Percentiles rank a stretch among this genome's conserved stretches.
Evolutionary conservation across 2,329 filamentous ascomycete genomes (phyloP).

Genomic region (Xenoacremonium recifei): DNA sequence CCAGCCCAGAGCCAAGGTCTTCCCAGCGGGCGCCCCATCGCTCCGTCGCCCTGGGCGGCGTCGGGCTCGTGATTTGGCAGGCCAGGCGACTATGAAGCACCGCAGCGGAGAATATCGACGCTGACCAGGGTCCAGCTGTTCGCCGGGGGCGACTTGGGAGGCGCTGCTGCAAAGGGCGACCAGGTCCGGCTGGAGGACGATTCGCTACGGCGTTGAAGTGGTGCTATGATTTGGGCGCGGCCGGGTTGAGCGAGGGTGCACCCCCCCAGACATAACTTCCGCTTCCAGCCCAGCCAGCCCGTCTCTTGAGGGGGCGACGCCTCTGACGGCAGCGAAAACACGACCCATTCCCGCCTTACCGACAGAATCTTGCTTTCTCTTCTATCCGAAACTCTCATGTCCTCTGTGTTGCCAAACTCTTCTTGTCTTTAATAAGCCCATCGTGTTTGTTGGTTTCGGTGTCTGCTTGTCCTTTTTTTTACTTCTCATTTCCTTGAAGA

Average conservation of each 20-base stretch:
- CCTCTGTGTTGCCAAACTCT: too few species aligned
- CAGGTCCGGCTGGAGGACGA: too few species aligned
- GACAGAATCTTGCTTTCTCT: not conserved
- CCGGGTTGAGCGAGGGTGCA: too few species aligned
- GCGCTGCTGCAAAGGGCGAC: not conserved
- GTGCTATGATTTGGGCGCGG: not conserved
- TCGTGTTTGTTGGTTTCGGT: too few species aligned
- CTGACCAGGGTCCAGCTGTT: not conserved
- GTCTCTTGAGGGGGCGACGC: not conserved
- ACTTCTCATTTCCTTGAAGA: not conserved
- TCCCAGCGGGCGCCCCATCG: constrained; percentile 21
- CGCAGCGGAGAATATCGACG: not conserved
- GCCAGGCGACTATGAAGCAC: not conserved
- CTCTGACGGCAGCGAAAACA: not conserved
- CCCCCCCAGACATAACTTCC: too few species aligned
- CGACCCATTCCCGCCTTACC: not conserved
- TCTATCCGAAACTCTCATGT: too few species aligned
- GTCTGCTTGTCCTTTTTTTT: not conserved
- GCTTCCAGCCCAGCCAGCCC: too few species aligned
- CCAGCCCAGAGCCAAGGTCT: constrained; percentile 21
- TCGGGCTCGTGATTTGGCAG: constrained; percentile 13
- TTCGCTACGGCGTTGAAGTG: too few species aligned
- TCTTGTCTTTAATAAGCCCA: too few species aligned
- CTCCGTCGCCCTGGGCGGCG: too few species aligned
- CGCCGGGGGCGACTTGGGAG: not conserved